Conservation (phyloP, 139 green algal species). For the Coelastrella sp. region DNA sequence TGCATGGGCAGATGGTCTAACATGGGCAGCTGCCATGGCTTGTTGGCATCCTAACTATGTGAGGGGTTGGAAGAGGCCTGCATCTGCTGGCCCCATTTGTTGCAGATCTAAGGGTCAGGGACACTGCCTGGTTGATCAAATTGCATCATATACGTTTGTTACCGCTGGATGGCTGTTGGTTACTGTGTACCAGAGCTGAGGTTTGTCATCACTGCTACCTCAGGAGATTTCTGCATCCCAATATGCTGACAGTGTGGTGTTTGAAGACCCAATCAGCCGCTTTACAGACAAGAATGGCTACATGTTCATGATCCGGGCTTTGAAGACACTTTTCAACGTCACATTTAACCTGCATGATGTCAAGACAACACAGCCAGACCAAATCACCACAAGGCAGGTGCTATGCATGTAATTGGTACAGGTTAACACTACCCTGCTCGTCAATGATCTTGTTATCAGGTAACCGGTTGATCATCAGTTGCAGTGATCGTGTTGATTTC, state of each 20-base stretch:
- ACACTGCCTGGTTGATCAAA: no score
- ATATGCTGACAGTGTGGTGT: conserved; percentile 54
- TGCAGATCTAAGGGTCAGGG: not conserved
- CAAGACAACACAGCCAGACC: conserved; percentile 45
- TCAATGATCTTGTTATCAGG: not conserved
- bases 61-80: no score
- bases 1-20: no score
- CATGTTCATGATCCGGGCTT: conserved; percentile 47
- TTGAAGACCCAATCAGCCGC: conserved; percentile 63
- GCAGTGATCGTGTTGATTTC: no score
- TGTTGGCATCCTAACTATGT: no score
- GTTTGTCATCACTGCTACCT: not conserved
- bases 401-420: not conserved
- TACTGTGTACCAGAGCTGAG: not conserved
- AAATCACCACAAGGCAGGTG: conserved; percentile 54
- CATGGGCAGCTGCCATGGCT: no score
- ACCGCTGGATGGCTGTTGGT: not conserved
- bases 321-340: conserved; percentile 70
- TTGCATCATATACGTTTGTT: not conserved
- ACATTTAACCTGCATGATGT: conserved; percentile 66
- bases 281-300: conserved; percentile 54
- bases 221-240: conserved; percentile 48
- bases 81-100: not conserved
- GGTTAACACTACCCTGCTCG: not conserved
- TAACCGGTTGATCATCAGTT: no score